A percentile compares a stretch with the other conserved stretches of the same genome.
Conservation (phyloP, 331 rosid genomes). For the Stylosanthes scabra region DNA sequence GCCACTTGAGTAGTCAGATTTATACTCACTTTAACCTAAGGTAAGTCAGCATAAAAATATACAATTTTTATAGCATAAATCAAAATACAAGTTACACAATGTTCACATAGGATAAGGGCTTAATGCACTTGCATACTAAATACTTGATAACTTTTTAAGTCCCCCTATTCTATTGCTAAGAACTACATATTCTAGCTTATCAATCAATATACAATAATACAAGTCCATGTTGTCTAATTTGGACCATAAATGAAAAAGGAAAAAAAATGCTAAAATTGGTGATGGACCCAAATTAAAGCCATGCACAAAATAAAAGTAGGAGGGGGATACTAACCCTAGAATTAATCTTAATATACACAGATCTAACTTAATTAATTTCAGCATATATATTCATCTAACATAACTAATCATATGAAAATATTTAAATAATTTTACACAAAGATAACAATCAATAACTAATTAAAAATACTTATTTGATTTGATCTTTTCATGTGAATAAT, state of each 20-base stretch:
- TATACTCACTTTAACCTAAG: too few species aligned
- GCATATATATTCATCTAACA: constrained; percentile 8
- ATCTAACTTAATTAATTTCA: constrained; percentile 18
- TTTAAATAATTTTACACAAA: too few species aligned
- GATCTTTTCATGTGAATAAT: too few species aligned
- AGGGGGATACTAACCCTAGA: not conserved
- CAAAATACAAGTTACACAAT: not conserved
- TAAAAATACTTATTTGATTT: too few species aligned
- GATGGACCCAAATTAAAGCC: constrained; percentile 32
- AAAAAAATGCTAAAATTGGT: constrained; percentile 33
- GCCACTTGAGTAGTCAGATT: too few species aligned
- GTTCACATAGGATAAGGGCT: constrained; percentile 1
- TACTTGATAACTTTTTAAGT: constrained; percentile 5
- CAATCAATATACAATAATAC: constrained; percentile 11
- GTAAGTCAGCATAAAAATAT: too few species aligned
- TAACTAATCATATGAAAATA: constrained; percentile 30
- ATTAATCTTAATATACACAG: constrained; percentile 20
- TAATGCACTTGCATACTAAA: constrained; percentile 11
- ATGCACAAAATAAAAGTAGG: not conserved
- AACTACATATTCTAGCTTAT: constrained; percentile 25
- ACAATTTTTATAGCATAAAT: not conserved
- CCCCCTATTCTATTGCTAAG: not conserved
- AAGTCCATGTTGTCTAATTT: constrained; percentile 34
- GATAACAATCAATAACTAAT: too few species aligned
- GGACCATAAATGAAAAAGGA: constrained; percentile 28